Conservation (phyloP, 2,329 filamentous ascomycete genomes). For the Proliferodiscus dingleyae region DNA sequence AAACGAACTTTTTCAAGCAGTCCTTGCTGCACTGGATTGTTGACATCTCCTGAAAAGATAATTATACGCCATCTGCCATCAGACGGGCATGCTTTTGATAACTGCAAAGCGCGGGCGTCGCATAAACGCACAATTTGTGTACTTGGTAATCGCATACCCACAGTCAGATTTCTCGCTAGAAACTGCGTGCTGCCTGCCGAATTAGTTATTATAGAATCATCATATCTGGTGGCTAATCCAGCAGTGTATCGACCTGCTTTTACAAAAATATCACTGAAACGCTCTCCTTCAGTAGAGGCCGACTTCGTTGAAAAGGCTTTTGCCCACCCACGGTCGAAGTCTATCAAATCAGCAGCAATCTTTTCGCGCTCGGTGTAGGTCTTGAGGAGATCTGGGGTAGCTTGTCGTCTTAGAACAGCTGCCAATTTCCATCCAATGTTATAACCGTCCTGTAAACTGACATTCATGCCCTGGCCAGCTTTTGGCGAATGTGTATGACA, state of each 20-base stretch:
- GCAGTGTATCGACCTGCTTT: constrained; percentile 55
- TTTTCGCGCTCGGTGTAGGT: constrained; percentile 52
- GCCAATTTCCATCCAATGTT: constrained; percentile 59
- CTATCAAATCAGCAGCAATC: constrained; percentile 53
- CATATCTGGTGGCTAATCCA: constrained; percentile 52
- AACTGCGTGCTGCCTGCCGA: constrained; percentile 30
- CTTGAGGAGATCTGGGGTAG: constrained; percentile 39
- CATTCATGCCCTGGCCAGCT: constrained; percentile 56
- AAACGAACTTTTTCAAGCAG: constrained; percentile 36
- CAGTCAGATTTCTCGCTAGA: constrained; percentile 38
- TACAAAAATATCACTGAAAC: constrained; percentile 53
- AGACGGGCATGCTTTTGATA: constrained; percentile 44
- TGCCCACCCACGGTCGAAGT: constrained; percentile 52
- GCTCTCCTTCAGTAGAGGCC: constrained; percentile 34
- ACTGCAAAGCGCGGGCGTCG: constrained; percentile 53
- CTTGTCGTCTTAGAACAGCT: constrained; percentile 41
- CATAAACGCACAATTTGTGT: constrained; percentile 55
- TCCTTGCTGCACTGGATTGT: too few relatives aligned
- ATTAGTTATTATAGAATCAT: constrained; percentile 43
- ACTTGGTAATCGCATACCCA: constrained; percentile 54
- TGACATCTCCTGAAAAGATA: constrained; percentile 43
- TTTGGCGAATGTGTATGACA: constrained; percentile 59
- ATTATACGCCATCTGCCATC: constrained; percentile 48
- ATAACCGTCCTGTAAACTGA: constrained; percentile 54
- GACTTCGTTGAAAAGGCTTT: constrained; percentile 46